Evolutionary conservation across 768 basidiomycete genomes (phyloP).

Genomic region (Serendipita sp.): DNA sequence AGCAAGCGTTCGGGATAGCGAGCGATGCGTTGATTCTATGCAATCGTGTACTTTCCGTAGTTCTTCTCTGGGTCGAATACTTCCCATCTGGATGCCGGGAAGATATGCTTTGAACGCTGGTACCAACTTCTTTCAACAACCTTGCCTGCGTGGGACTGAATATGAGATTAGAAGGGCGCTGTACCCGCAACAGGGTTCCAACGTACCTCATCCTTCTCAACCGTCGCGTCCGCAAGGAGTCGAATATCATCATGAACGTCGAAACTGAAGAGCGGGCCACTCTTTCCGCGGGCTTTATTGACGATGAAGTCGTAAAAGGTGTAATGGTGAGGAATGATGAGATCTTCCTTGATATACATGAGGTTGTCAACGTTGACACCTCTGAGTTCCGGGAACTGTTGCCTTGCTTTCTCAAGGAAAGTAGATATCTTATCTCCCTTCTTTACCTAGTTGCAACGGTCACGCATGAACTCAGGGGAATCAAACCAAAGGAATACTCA

Average conservation of each 20-base stretch:
- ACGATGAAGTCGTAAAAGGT: conserved; percentile 98
- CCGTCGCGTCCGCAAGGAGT: conserved; percentile 80
- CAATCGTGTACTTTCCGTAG: conserved; percentile 83
- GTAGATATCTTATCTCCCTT: conserved; percentile 80
- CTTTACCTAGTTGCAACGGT: conserved; percentile 55
- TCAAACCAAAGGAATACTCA: conserved; percentile 19
- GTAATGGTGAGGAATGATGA: conserved; percentile 97
- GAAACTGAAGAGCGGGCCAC: conserved; percentile 94
- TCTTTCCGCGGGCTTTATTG: conserved; percentile 96
- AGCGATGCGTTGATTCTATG: conserved; percentile 12
- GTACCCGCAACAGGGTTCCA: conserved; percentile 7
- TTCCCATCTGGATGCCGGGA: conserved; percentile 95
- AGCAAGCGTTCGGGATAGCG: no score
- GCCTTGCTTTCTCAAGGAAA: conserved; percentile 86
- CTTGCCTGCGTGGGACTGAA: conserved; percentile 72
- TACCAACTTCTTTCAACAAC: conserved; percentile 95
- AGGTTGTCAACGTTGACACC: conserved; percentile 86
- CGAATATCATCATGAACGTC: conserved; percentile 99
- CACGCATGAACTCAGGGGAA: background rate
- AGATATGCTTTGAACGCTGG: conserved; percentile 92
- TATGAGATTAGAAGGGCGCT: background rate
- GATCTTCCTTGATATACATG: conserved; percentile 99
- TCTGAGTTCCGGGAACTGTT: conserved; percentile 83
- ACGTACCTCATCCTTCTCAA: conserved; percentile 86
- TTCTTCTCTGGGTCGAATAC: conserved; percentile 89